Evolutionary conservation across 2,329 filamentous ascomycete genomes (phyloP).

Genomic region (Didymella pinodella): DNA sequence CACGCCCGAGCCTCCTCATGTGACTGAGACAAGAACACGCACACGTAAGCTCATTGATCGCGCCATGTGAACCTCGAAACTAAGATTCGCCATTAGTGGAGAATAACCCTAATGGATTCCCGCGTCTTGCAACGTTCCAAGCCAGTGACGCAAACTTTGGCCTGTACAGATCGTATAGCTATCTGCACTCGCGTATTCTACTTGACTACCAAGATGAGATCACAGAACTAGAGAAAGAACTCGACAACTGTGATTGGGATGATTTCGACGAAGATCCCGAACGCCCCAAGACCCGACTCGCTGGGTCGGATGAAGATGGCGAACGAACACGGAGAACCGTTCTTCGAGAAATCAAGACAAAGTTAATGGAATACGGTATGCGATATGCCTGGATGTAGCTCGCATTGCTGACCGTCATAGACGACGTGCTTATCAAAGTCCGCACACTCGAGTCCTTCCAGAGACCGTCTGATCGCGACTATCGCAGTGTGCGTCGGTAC

Average conservation of each 20-base stretch:
- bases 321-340: conserved; percentile 36
- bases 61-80: too few species aligned
- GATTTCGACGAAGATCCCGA: conserved; percentile 36
- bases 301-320: background rate
- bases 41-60: conserved; percentile 33
- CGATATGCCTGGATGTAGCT: too few species aligned
- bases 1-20: conserved; percentile 38
- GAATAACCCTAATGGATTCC: conserved; percentile 50
- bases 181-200: conserved; percentile 51
- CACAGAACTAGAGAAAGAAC: conserved; percentile 46
- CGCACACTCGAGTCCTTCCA: conserved; percentile 50
- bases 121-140: conserved; percentile 51
- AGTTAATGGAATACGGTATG: conserved; percentile 48
- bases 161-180: conserved; percentile 52
- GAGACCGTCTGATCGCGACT: conserved; percentile 52
- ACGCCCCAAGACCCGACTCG: background rate
- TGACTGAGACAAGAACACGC: conserved; percentile 46
- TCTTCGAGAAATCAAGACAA: conserved; percentile 43
- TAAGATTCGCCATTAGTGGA: conserved; percentile 37
- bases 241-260: conserved; percentile 47
- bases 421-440: conserved; percentile 53
- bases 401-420: conserved; percentile 9
- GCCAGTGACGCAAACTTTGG: conserved; percentile 52
- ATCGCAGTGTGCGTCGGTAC: conserved; percentile 50
- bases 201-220: conserved; percentile 52